These are phyloP conservation scores for Pythium sukuiense DNA, from an alignment of 352 stramenopile species.

Conservation along the genomic window DNA sequence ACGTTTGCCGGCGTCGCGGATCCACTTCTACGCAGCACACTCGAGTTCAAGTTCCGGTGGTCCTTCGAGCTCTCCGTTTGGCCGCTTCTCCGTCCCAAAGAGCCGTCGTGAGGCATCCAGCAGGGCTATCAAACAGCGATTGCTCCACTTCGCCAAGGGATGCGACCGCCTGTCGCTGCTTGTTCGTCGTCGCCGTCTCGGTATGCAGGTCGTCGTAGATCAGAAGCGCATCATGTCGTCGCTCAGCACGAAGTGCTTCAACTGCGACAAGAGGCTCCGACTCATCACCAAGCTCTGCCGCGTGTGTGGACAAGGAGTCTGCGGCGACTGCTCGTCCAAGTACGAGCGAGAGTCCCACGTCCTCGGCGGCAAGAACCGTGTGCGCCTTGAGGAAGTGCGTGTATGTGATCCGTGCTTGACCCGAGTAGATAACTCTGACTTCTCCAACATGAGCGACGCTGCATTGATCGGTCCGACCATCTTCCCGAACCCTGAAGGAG, in stretches of 20 bases:
- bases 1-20: no score
- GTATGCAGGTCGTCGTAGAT: constrained; percentile 47
- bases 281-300: constrained; percentile 45
- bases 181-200: constrained; percentile 56
- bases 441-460: constrained; percentile 26
- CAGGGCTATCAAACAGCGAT: constrained; percentile 8
- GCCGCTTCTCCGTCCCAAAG: neutral
- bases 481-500: constrained; percentile 26
- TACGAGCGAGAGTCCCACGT: constrained; percentile 26
- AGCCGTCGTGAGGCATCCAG: neutral
- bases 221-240: constrained; percentile 34
- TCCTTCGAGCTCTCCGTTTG: neutral
- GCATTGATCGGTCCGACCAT: constrained; percentile 17
- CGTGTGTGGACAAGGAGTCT: constrained; percentile 64
- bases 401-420: constrained; percentile 58
- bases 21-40: no score
- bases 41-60: neutral
- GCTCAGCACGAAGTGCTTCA: constrained; percentile 46
- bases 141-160: constrained; percentile 12
- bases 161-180: constrained; percentile 37
- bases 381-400: constrained; percentile 30
- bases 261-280: constrained; percentile 38
- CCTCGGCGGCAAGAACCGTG: neutral
- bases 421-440: constrained; percentile 56
- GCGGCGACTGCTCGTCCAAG: constrained; percentile 40